These are phyloP conservation scores for Pouteria campechiana DNA, from an alignment of 179 eudicot species.

Conservation along the genomic window DNA sequence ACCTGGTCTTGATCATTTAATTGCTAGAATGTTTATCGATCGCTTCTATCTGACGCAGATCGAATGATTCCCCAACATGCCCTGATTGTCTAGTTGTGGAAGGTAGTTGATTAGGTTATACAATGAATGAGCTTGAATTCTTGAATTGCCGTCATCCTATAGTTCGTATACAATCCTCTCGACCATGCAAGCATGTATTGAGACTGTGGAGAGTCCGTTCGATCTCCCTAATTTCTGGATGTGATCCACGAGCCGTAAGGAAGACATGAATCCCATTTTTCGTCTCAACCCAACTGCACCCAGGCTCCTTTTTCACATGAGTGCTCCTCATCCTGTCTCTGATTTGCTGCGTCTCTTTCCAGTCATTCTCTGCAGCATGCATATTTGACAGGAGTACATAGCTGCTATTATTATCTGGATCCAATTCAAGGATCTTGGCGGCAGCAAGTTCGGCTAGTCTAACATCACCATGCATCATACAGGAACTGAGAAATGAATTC, in stretches of 20 bases:
- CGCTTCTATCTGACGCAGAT: too few species aligned
- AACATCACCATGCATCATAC: conserved; percentile 42
- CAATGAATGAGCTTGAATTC: too few species aligned
- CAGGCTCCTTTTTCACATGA: conserved; percentile 33
- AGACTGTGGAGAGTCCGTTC: too few species aligned
- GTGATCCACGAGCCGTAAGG: conserved; percentile 15
- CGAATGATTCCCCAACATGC: too few species aligned
- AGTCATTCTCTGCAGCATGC: conserved; percentile 43
- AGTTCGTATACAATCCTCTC: too few species aligned
- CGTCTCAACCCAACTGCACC: conserved; percentile 26
- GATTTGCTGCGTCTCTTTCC: conserved; percentile 41
- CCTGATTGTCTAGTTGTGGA: too few species aligned
- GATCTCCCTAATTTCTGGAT: conserved; percentile 8
- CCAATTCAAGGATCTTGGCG: conserved; percentile 12
- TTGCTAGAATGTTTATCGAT: too few species aligned
- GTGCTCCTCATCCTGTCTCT: conserved; percentile 44
- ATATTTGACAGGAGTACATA: conserved; percentile 53
- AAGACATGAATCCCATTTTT: conserved; percentile 17
- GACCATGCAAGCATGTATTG: too few species aligned
- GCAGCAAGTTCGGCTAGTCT: conserved; percentile 42
- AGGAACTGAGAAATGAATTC: conserved; percentile 58
- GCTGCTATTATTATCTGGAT: conserved; percentile 31
- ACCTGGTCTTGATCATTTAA: too few species aligned
- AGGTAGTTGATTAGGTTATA: too few species aligned
- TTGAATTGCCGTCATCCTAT: too few species aligned